Conservation (phyloP, 1,284 basidiomycete species). For the Kalmanozyma brasiliensis region DNA sequence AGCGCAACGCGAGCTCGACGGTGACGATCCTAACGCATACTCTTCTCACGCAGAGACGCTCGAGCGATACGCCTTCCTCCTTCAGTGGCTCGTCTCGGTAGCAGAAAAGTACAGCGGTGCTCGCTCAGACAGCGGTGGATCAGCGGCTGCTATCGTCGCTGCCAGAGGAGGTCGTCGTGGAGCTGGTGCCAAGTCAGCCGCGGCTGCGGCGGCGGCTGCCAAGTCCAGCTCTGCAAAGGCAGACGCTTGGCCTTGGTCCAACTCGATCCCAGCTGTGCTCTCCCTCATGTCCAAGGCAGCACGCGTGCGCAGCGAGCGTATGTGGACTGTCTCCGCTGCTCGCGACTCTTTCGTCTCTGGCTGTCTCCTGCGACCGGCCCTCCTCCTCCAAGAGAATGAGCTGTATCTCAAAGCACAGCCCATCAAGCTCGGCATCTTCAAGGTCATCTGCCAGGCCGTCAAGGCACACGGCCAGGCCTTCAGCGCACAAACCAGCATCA, state of each 20-base stretch:
- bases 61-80: constrained; percentile 62
- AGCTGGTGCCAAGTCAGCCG: constrained; percentile 30
- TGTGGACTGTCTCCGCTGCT: constrained; percentile 60
- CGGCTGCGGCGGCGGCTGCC: constrained; percentile 30
- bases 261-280: constrained; percentile 60
- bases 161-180: constrained; percentile 38
- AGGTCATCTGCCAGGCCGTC: constrained; percentile 89
- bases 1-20: constrained; percentile 47
- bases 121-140: constrained; percentile 16
- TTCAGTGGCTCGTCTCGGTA: constrained; percentile 62
- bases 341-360: constrained; percentile 63
- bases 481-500: constrained; percentile 80
- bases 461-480: constrained; percentile 86
- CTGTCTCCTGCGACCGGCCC: constrained; percentile 75
- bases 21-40: constrained; percentile 48
- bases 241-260: constrained; percentile 54
- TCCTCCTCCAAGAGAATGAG: constrained; percentile 86
- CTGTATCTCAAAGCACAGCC: constrained; percentile 82
- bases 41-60: constrained; percentile 53
- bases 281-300: constrained; percentile 54
- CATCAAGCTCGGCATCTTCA: constrained; percentile 81
- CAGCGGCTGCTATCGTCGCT: constrained; percentile 30
- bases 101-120: constrained; percentile 58
- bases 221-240: constrained; percentile 44
- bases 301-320: constrained; percentile 52